Conservation (phyloP, 2,329 filamentous ascomycete species). For the Trichoderma sp. region DNA sequence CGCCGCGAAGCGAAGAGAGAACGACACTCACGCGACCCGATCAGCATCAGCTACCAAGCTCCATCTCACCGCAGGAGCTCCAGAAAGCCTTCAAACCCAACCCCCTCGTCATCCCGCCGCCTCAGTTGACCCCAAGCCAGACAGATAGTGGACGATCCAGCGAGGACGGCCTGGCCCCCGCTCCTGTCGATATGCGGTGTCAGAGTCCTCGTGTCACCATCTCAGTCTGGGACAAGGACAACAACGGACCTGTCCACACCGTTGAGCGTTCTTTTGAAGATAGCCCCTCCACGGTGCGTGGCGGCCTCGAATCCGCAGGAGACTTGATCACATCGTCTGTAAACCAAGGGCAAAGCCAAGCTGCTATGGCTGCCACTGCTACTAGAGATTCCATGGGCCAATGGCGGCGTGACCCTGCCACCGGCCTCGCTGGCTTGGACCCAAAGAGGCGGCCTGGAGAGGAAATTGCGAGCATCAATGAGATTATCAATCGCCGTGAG, state of each 20-base stretch:
- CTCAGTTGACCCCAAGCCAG: slow-evolving; percentile 49
- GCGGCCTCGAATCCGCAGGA: slow-evolving; percentile 39
- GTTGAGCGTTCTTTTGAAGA: slow-evolving; percentile 43
- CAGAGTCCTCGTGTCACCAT: slow-evolving; percentile 57
- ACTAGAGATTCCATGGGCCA: slow-evolving; percentile 41
- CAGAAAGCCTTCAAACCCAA: slow-evolving; percentile 39
- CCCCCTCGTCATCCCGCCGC: slow-evolving; percentile 29
- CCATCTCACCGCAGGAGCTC: slow-evolving; percentile 44
- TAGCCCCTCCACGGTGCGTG: slow-evolving; percentile 36
- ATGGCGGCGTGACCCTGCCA: slow-evolving; percentile 41
- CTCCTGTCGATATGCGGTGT: slow-evolving; percentile 41
- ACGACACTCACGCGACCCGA: slow-evolving; percentile 27
- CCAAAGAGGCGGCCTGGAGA: slow-evolving; percentile 44
- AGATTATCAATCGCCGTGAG: slow-evolving; percentile 43
- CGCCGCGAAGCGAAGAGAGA: slow-evolving; percentile 39
- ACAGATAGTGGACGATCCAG: slow-evolving; percentile 51
- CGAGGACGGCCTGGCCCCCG: slow-evolving; percentile 46
- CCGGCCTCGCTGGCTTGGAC: slow-evolving; percentile 47
- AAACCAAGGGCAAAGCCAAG: slow-evolving; percentile 16
- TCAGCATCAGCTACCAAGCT: slow-evolving; percentile 32
- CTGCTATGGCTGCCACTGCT: neutral
- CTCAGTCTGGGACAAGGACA: slow-evolving; percentile 53
- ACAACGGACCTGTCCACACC: slow-evolving; percentile 36
- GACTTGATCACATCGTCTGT: slow-evolving; percentile 36
- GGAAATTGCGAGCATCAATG: slow-evolving; percentile 50